Base-by-base conservation (phyloP, 768 basidiomycete species). In the Agrocybe praecox region DNA sequence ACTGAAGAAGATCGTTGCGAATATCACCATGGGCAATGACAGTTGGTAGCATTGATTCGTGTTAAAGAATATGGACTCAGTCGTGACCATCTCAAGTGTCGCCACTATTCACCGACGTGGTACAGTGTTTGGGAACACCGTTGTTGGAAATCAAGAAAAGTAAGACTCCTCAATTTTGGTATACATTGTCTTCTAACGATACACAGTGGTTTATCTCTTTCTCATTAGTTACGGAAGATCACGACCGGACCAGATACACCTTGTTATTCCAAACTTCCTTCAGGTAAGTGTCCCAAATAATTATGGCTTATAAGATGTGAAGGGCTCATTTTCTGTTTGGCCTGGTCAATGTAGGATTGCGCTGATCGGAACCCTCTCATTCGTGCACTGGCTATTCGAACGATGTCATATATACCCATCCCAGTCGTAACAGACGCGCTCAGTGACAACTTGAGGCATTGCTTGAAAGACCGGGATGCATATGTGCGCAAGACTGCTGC, bases 1-100 rank as follows among this genome's bases (percentile, higher is more conserved):
- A 18, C 75, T 98, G 65, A 98, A 99, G 83, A 96, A 96, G 79
- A 90, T 98, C 58, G 94, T 98, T 12, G 97, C 97, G 42, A 98
- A 98, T 73, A 98, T 98, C 72, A 99, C 97, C 3, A 98, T 99
- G 96, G 97, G 97, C 44, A 97, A 95, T 69, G 96, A 98, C 74
- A 96, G 96, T 97, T 69, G 75, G 94, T 86, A 70, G 56, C 62
- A 56, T 69, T 55, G 49, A 46, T 58, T 65, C 56, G 63, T 12
- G 6, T 63, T 63, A 60, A 67, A 49, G 53, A 54, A 55, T 58
- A 49, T 59, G 54, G 46, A 43, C 64, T 64, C 58, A 66, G 59
- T 56, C 56, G 47, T 53, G 55, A 60, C 18, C 48, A 42, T 55
- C 59, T 57, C 58, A 64, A 96, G 93, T 97, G 94, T 96, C 94